A percentile compares a stretch with the other conserved stretches of the same genome.
Evolutionary conservation across 2,329 filamentous ascomycete genomes (phyloP).

Genomic region (Aspergillus ruber): DNA sequence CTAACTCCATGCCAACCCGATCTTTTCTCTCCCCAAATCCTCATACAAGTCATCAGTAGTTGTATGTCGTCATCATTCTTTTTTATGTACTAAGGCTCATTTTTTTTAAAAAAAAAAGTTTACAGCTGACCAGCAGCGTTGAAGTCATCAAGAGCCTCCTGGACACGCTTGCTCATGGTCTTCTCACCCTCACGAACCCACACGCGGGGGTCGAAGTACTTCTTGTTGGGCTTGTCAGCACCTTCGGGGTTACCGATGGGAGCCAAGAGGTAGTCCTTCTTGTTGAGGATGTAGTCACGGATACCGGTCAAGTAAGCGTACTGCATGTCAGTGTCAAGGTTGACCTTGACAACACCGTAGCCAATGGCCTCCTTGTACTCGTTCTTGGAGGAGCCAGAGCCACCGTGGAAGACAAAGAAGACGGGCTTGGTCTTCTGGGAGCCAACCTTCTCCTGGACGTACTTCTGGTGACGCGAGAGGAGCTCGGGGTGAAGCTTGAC

Average conservation of each 20-base stretch:
- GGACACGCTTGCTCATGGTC: constrained; percentile 79
- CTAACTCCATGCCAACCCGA: no score
- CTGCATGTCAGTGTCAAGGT: constrained; percentile 97
- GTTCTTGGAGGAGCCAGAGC: constrained; percentile 81
- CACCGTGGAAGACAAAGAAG: constrained; percentile 99
- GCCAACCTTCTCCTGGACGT: constrained; percentile 73
- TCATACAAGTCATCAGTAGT: neutral
- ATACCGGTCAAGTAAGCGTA: constrained; percentile 88
- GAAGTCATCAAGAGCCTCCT: constrained; percentile 83
- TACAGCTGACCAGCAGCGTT: constrained; percentile 75
- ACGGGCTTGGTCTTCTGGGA: constrained; percentile 79
- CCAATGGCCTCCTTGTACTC: constrained; percentile 85
- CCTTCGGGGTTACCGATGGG: constrained; percentile 94
- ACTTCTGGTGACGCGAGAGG: constrained; percentile 91
- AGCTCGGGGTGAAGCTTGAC: constrained; percentile 95
- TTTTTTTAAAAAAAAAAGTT: constrained; percentile 20
- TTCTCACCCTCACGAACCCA: constrained; percentile 94
- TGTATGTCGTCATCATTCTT: neutral
- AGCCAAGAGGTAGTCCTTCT: constrained; percentile 86
- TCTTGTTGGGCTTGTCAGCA: constrained; percentile 99
- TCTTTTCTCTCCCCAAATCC: no score
- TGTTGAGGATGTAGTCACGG: constrained; percentile 87
- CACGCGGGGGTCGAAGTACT: constrained; percentile 82
- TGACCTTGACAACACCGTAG: constrained; percentile 98
- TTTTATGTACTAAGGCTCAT: neutral